Conservation (phyloP, 1,139 yeast genomes). For the Blastobotrys arbuscula region DNA sequence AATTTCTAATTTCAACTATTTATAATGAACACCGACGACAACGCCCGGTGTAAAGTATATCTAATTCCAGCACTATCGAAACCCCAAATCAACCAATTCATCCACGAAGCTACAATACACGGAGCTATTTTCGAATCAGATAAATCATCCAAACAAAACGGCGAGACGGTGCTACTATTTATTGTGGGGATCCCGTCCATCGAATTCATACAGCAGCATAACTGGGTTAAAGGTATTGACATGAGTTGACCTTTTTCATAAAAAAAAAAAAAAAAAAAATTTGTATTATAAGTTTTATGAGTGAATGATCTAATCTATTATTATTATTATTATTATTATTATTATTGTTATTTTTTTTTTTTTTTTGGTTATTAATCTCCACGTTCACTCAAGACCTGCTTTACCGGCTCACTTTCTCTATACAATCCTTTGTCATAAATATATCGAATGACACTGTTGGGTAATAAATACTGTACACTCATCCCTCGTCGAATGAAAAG, state of each 20-base stretch:
- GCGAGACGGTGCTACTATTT: slow-evolving; percentile 3
- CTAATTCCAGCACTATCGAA: not conserved
- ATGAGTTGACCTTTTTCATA: too few relatives aligned
- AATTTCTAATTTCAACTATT: not conserved
- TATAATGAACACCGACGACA: slow-evolving; percentile 3
- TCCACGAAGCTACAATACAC: slow-evolving; percentile 7
- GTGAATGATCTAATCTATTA: too few relatives aligned
- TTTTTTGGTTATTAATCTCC: slow-evolving; percentile 20
- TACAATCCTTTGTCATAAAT: slow-evolving; percentile 89
- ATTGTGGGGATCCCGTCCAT: slow-evolving; percentile 11
- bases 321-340: too few relatives aligned
- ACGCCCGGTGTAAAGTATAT: slow-evolving; percentile 7
- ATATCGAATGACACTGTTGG: slow-evolving; percentile 90
- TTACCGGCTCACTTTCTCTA: slow-evolving; percentile 87
- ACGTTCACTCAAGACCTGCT: slow-evolving; percentile 60
- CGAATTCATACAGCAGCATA: slow-evolving; percentile 11
- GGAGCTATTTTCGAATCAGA: slow-evolving; percentile 7
- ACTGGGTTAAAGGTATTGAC: slow-evolving; percentile 11
- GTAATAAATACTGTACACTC: slow-evolving; percentile 92
- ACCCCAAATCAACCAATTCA: slow-evolving; percentile 6
- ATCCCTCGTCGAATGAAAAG: slow-evolving; percentile 87
- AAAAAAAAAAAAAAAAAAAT: not conserved
- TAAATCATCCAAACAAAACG: not conserved
- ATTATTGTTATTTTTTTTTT: too few relatives aligned
- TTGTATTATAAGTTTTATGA: not conserved